These are phyloP conservation scores for Ormosia semicastrata DNA, from an alignment of 306 rosid genomes.

Conservation along the genomic window DNA sequence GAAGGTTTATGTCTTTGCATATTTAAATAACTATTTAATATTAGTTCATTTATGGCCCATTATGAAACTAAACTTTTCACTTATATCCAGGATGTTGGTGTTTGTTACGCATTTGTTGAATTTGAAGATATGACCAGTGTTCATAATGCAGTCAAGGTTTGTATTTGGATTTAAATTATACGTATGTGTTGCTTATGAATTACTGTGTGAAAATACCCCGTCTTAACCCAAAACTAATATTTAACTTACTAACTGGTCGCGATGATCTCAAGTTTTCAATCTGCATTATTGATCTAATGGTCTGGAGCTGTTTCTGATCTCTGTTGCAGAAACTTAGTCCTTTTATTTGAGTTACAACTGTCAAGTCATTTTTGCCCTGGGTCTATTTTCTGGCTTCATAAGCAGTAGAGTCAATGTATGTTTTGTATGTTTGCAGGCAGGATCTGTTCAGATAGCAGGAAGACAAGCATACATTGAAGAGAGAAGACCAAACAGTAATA, in stretches of 20 bases:
- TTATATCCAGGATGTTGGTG: slow-evolving; percentile 85
- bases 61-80: slow-evolving; percentile 23
- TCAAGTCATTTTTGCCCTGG: not conserved
- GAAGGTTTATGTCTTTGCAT: slow-evolving; percentile 57
- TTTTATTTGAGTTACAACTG: not conserved
- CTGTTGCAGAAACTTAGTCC: not conserved
- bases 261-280: not conserved
- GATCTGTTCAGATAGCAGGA: slow-evolving; percentile 76
- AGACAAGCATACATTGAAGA: slow-evolving; percentile 89
- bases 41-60: not conserved
- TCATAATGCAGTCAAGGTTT: slow-evolving; percentile 89
- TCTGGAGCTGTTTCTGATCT: not conserved
- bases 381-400: not conserved
- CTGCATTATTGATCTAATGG: not conserved
- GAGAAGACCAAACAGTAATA: slow-evolving; percentile 89
- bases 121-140: slow-evolving; percentile 86
- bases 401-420: slow-evolving; percentile 17
- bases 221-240: not conserved
- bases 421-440: slow-evolving; percentile 51
- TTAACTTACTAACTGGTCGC: not conserved
- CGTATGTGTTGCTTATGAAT: not conserved
- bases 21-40: slow-evolving; percentile 10
- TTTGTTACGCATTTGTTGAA: slow-evolving; percentile 96
- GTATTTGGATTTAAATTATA: not conserved
- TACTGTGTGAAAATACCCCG: not conserved